A percentile compares a stretch with the other conserved stretches of the same genome.
phyloP scores from a whole-genome alignment of 139 green algal species.

The Chlamydomonas eustigma region DNA sequence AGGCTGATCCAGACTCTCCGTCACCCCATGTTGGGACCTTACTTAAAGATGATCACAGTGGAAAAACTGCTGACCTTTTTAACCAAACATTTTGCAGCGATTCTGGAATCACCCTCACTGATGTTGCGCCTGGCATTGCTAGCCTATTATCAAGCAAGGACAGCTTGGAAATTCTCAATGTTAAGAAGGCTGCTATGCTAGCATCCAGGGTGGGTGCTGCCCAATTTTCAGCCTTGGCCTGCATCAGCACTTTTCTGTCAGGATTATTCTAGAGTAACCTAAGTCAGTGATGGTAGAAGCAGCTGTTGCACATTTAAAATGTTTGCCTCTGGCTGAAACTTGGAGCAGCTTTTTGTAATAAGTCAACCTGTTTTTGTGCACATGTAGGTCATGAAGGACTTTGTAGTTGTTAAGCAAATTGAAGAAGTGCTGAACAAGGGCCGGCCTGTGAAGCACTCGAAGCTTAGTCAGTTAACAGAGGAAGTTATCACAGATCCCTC shows the following conservation, averaged over 20 bases:
- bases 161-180: constrained; percentile 67
- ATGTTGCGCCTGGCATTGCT: constrained; percentile 48
- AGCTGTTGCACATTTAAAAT: too few species aligned
- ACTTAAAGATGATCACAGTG: constrained; percentile 72
- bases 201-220: constrained; percentile 49
- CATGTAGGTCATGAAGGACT: constrained; percentile 60
- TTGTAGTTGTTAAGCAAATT: constrained; percentile 57
- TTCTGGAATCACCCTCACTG: constrained; percentile 29
- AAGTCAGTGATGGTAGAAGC: too few species aligned
- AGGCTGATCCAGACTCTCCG: constrained; percentile 19
- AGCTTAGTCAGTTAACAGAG: constrained; percentile 70
- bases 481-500: constrained; percentile 67
- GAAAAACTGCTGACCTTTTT: constrained; percentile 59
- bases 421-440: constrained; percentile 78
- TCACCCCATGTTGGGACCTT: constrained; percentile 46
- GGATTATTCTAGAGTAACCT: too few species aligned
- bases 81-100: background rate
- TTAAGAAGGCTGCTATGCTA: constrained; percentile 86
- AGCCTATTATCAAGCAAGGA: constrained; percentile 81
- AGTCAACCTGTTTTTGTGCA: too few species aligned
- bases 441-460: constrained; percentile 86
- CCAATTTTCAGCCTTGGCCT: too few species aligned
- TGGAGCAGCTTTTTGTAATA: too few species aligned
- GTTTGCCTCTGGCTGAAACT: too few species aligned
- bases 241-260: too few species aligned